A percentile compares a stretch with the other conserved stretches of the same genome.
These are phyloP conservation scores for Dimocarpus longan DNA, from an alignment of 345 rosid species.

Conservation along the genomic window DNA sequence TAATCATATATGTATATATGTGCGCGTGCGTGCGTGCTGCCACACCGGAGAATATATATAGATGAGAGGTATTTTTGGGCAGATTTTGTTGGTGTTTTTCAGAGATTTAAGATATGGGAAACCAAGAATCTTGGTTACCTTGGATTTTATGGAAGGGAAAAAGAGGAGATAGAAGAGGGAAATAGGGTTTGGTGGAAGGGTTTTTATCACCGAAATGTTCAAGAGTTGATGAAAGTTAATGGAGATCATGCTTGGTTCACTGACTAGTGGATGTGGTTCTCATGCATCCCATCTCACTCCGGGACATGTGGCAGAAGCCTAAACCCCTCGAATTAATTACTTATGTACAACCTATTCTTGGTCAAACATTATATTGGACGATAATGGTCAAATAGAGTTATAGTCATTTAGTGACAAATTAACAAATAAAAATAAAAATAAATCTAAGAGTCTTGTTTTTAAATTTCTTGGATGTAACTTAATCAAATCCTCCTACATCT, in stretches of 20 bases:
- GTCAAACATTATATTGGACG: too few relatives aligned
- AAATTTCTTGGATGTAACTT: too few relatives aligned
- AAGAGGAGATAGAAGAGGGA: conserved; percentile 6
- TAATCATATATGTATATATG: background rate
- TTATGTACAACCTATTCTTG: too few relatives aligned
- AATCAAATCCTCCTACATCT: too few relatives aligned
- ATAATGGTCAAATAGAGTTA: too few relatives aligned
- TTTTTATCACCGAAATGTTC: background rate
- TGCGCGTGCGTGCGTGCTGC: too few relatives aligned
- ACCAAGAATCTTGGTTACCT: background rate
- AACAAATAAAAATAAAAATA: too few relatives aligned
- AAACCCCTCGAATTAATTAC: too few relatives aligned
- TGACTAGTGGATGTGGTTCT: background rate
- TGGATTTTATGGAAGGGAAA: background rate
- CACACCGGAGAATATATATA: too few relatives aligned
- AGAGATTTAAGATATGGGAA: background rate
- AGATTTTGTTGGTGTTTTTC: background rate
- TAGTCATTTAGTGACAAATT: too few relatives aligned
- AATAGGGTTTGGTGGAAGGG: conserved; percentile 19
- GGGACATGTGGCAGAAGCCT: background rate
- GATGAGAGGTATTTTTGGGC: background rate
- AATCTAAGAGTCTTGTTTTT: too few relatives aligned
- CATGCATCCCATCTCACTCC: background rate
- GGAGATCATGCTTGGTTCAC: background rate
- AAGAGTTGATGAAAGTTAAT: background rate